phyloP scores from a whole-genome alignment of 306 rosid genomes.

The Cucurbita ficifolia region DNA sequence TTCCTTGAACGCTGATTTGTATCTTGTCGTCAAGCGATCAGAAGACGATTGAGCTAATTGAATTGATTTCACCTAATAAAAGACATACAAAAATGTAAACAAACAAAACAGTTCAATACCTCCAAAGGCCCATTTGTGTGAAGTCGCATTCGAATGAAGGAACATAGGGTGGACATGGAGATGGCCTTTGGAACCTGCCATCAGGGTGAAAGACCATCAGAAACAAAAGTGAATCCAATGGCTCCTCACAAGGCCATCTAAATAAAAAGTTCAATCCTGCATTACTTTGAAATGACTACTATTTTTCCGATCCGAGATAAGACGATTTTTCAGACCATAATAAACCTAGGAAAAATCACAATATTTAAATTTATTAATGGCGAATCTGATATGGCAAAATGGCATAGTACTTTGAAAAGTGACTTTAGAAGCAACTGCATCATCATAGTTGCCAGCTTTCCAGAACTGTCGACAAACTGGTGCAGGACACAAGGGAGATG shows the following conservation, averaged over 20 bases:
- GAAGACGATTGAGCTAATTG: too few species aligned
- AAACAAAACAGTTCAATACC: conserved; percentile 31
- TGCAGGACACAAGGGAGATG: conserved; percentile 39
- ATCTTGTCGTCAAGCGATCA: too few species aligned
- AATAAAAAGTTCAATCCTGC: neutral
- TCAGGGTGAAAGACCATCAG: neutral
- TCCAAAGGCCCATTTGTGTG: conserved; percentile 95
- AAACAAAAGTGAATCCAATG: neutral
- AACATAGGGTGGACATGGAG: conserved; percentile 73
- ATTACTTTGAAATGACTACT: neutral
- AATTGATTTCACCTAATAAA: neutral
- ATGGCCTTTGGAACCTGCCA: conserved; percentile 54
- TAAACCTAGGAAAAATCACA: neutral
- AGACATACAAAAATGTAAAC: neutral
- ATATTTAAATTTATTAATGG: neutral
- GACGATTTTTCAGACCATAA: neutral
- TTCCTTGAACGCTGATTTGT: neutral
- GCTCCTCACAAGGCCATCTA: neutral
- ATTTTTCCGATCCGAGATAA: neutral
- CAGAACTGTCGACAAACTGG: conserved; percentile 72
- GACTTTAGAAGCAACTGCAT: conserved; percentile 31
- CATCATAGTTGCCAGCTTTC: conserved; percentile 81
- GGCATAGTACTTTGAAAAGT: conserved; percentile 44
- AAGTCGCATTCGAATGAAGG: conserved; percentile 96
- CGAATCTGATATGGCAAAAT: neutral